Conservation (phyloP, 805 yeast species). For the Schwanniomyces polymorphus region DNA sequence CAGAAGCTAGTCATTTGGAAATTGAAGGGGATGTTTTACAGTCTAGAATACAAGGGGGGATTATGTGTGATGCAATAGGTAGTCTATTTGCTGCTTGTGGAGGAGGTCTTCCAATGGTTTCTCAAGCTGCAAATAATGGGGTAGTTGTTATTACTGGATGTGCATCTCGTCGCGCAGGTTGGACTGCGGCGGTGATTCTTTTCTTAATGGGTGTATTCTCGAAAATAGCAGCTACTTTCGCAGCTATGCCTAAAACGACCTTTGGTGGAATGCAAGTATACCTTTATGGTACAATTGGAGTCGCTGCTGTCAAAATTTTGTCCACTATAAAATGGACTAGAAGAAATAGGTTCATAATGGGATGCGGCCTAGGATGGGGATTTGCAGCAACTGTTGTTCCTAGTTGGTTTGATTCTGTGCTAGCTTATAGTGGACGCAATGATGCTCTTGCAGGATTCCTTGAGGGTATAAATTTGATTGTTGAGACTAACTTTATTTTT, state of each 20-base stretch:
- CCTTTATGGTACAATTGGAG: slow-evolving; percentile 4
- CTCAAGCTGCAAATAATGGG: slow-evolving; percentile 4
- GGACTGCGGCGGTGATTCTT: slow-evolving; percentile 3
- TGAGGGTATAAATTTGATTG: slow-evolving; percentile 1
- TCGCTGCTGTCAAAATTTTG: slow-evolving; percentile 1
- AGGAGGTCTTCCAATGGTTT: slow-evolving; percentile 4
- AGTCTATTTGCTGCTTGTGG: slow-evolving; percentile 2
- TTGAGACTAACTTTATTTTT: slow-evolving; percentile 1
- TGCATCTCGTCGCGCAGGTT: slow-evolving; percentile 4
- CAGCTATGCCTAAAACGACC: slow-evolving; percentile 1
- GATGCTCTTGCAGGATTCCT: not conserved
- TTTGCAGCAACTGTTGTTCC: slow-evolving; percentile 2
- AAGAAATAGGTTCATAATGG: slow-evolving; percentile 3
- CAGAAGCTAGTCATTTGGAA: not conserved
- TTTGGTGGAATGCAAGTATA: slow-evolving; percentile 5
- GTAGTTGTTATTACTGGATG: slow-evolving; percentile 1
- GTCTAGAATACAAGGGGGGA: slow-evolving; percentile 1
- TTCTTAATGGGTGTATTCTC: not conserved
- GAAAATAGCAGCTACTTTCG: slow-evolving; percentile 2
- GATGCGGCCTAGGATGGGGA: slow-evolving; percentile 1
- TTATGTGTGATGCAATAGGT: slow-evolving; percentile 2
- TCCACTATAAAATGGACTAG: not conserved
- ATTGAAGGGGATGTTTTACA: not conserved
- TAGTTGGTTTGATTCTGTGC: not conserved
- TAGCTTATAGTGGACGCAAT: not conserved